phyloP scores from a whole-genome alignment of 2,329 filamentous ascomycete species.

The Paecilomyces variotii region DNA sequence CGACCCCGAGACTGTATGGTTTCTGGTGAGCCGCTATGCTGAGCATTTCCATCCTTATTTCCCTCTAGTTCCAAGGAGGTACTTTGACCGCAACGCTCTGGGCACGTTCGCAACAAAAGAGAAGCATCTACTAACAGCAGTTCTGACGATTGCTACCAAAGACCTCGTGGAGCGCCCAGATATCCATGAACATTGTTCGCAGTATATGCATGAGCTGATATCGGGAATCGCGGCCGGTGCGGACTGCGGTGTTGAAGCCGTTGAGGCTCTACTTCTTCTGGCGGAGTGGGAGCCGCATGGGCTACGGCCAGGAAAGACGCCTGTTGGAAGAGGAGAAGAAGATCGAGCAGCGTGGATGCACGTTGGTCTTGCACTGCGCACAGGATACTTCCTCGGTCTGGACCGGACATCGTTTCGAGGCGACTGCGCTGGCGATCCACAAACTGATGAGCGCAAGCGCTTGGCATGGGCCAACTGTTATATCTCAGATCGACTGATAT shows the following conservation, averaged over 20 bases:
- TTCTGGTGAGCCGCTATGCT: conserved; percentile 52
- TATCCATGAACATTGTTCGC: conserved; percentile 58
- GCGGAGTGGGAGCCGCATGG: conserved; percentile 68
- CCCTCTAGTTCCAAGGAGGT: conserved; percentile 55
- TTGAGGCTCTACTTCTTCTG: conserved; percentile 61
- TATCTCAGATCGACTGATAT: conserved; percentile 60
- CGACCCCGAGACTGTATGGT: conserved; percentile 44
- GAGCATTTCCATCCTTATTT: conserved; percentile 63
- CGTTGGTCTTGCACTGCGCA: conserved; percentile 60
- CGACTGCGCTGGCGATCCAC: conserved; percentile 51
- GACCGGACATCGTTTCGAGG: conserved; percentile 61
- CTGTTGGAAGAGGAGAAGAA: conserved; percentile 63
- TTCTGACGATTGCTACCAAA: conserved; percentile 63
- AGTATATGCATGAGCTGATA: conserved; percentile 62
- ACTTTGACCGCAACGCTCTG: conserved; percentile 48
- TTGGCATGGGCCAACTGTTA: conserved; percentile 64
- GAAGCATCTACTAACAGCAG: conserved; percentile 60
- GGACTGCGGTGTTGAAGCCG: conserved; percentile 60
- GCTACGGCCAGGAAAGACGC: conserved; percentile 50
- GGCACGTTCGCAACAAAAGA: conserved; percentile 52
- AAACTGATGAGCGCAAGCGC: conserved; percentile 54
- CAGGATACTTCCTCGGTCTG: conserved; percentile 62
- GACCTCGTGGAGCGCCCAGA: conserved; percentile 57
- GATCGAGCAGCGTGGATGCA: conserved; percentile 72
- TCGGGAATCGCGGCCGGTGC: conserved; percentile 59